Base-by-base conservation (phyloP, 2,329 filamentous ascomycete species). In the Penicillium sp. region DNA sequence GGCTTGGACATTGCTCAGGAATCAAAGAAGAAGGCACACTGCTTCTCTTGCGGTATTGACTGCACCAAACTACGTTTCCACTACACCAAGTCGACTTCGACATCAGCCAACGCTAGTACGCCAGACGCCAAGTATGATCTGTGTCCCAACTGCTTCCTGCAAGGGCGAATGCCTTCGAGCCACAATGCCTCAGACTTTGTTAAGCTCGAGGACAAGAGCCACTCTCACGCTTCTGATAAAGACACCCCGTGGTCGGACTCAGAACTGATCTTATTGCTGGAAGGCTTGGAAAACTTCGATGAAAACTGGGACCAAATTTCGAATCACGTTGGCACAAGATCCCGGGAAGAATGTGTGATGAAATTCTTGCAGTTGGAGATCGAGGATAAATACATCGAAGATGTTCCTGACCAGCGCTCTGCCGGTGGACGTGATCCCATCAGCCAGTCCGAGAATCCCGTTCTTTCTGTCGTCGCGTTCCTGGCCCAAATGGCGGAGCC, bases 331-430 rank as follows among this genome's bases (percentile, higher is more conserved):
- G 89, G 89, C 45, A 95, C 91, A 2, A 87, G 93, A 56, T 96
- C 91, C 1, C 84, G 91, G 49, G 95, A 99, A 73, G 93, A 99
- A 76, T 99, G 94, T 71, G 93, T 97, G 14, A 82, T 97, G 65
- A 94, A 97, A 71, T 99, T 99, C 78, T 75, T 99, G 60, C 91
- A 97, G 69, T 81, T 99, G 34, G 93, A 97, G 63, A 99, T 99
- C 58, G 94, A 97, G 72, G 93, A 97, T 77, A 95, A 96, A 72
- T 99, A 97, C 68, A 79, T 97, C 9, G 92, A 97, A 66, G 85
- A 90, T 7, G 87, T 93, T 66, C 79, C 82, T 7, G 74, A 77
- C 40, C 78, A 94, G 34, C 87, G 88, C 32, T 82, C 85, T 53
- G 83, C 90, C 47, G 84, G 88, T 56, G 92, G 92, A 8, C 86